These are phyloP conservation scores for Pisolithus microcarpus DNA, from an alignment of 768 basidiomycete species.

Conservation along the genomic window DNA sequence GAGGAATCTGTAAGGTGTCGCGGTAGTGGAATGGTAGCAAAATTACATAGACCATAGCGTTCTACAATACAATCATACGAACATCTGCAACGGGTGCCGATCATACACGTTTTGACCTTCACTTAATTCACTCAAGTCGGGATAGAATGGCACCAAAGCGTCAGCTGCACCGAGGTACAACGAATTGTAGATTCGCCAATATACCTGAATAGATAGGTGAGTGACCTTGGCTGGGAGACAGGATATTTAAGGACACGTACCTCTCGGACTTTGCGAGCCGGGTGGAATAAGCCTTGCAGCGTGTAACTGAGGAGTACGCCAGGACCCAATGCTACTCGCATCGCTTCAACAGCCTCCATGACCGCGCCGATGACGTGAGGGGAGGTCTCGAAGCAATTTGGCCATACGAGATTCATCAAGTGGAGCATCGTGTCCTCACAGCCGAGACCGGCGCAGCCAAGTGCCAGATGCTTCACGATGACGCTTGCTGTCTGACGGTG, in stretches of 20 bases:
- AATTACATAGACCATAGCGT: background rate
- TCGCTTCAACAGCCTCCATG: conserved; percentile 97
- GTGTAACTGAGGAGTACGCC: conserved; percentile 89
- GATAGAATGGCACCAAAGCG: conserved; percentile 92
- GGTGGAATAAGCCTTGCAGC: conserved; percentile 94
- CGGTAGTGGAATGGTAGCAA: background rate
- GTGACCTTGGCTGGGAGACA: background rate
- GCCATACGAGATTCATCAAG: conserved; percentile 97
- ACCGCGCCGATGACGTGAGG: conserved; percentile 98
- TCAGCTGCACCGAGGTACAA: conserved; percentile 88
- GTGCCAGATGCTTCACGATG: conserved; percentile 95
- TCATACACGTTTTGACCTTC: conserved; percentile 90
- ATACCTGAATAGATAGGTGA: conserved; percentile 38
- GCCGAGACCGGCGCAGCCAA: conserved; percentile 94
- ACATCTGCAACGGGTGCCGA: conserved; percentile 76
- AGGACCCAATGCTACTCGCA: conserved; percentile 93
- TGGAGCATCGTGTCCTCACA: conserved; percentile 98
- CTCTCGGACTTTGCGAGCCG: conserved; percentile 93
- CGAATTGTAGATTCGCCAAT: conserved; percentile 95
- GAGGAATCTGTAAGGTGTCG: too few relatives aligned
- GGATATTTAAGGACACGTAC: conserved; percentile 37
- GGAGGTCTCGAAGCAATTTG: conserved; percentile 96
- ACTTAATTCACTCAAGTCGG: conserved; percentile 81
- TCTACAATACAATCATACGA: conserved; percentile 45
- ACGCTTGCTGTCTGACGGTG: conserved; percentile 97